Conservation (phyloP, 495 filamentous ascomycete species). For the Cladorrhinum samala region DNA sequence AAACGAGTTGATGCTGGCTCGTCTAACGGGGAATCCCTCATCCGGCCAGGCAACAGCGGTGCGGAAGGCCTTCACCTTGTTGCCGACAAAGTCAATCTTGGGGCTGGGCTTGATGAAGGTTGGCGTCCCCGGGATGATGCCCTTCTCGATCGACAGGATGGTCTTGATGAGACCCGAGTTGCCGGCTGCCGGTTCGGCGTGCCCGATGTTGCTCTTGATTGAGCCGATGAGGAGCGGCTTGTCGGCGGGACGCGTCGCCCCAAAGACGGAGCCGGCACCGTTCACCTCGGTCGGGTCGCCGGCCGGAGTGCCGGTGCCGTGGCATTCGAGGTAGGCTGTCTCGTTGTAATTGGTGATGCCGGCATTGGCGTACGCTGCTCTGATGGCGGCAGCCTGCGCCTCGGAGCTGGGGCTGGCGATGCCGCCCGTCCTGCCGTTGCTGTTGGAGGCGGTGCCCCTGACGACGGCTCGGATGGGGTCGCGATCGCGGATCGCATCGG, state of each 20-base stretch:
- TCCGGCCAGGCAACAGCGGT: constrained; percentile 8
- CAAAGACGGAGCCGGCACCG: constrained; percentile 21
- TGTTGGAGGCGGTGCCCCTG: constrained; percentile 45
- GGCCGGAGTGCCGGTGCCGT: constrained; percentile 30
- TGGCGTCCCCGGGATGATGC: constrained; percentile 28
- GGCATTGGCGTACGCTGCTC: constrained; percentile 34
- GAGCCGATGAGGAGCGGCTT: constrained; percentile 3
- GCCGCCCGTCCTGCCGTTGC: constrained; percentile 43
- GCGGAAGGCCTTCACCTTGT: constrained; percentile 4
- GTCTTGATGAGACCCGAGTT: constrained; percentile 36
- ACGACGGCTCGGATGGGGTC: constrained; percentile 56
- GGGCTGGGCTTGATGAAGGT: constrained; percentile 38
- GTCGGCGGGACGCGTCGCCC: background rate
- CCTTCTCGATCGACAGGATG: constrained; percentile 29
- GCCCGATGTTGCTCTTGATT: constrained; percentile 43
- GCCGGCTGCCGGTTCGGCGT: constrained; percentile 33
- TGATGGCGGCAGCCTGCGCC: constrained; percentile 47
- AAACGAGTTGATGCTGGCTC: constrained; percentile 49
- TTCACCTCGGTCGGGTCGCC: constrained; percentile 35
- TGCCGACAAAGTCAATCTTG: constrained; percentile 17
- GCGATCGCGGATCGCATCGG: constrained; percentile 41
- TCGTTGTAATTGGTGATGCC: constrained; percentile 39
- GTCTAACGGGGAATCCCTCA: constrained; percentile 1
- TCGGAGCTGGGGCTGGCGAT: constrained; percentile 47
- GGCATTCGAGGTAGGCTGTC: constrained; percentile 36